Percentiles rank a stretch among this genome's conserved stretches.
Conservation (phyloP, 1,139 yeast genomes). For the Lodderomyces theae region DNA sequence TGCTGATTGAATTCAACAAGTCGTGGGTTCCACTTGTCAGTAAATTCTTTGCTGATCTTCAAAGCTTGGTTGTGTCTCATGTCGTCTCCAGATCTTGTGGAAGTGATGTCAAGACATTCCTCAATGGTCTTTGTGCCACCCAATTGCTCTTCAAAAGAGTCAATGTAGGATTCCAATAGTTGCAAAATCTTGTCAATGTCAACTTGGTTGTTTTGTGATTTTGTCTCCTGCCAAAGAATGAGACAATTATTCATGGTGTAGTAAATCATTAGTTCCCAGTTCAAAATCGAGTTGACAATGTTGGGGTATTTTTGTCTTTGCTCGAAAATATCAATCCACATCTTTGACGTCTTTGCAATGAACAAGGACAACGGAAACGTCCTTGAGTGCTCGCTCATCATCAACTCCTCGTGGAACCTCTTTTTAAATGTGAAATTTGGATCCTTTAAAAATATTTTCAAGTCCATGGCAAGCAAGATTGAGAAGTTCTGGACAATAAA, state of each 20-base stretch:
- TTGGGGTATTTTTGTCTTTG: slow-evolving; percentile 31
- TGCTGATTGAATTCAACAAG: slow-evolving; percentile 49
- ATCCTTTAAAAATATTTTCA: slow-evolving; percentile 51
- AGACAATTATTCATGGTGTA: slow-evolving; percentile 56
- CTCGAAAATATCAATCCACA: slow-evolving; percentile 43
- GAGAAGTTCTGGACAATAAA: slow-evolving; percentile 44
- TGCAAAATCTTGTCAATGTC: slow-evolving; percentile 53
- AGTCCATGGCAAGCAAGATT: slow-evolving; percentile 46
- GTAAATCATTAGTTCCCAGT: slow-evolving; percentile 57
- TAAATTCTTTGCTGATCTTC: slow-evolving; percentile 35
- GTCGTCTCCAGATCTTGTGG: slow-evolving; percentile 43
- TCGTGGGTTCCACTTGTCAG: slow-evolving; percentile 33
- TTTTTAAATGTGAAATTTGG: slow-evolving; percentile 59
- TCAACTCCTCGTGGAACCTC: slow-evolving; percentile 55
- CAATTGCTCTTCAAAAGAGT: slow-evolving; percentile 30
- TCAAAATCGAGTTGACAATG: slow-evolving; percentile 45
- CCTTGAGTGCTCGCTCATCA: slow-evolving; percentile 45
- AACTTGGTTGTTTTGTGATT: slow-evolving; percentile 44
- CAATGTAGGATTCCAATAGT: slow-evolving; percentile 34
- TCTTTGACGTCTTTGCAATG: slow-evolving; percentile 33
- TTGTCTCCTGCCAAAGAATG: slow-evolving; percentile 67
- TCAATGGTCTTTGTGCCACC: slow-evolving; percentile 30
- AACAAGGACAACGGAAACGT: slow-evolving; percentile 44
- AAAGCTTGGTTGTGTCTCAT: slow-evolving; percentile 57
- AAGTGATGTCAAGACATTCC: slow-evolving; percentile 45